These are phyloP conservation scores for Eucalyptus erythrocorys DNA, from an alignment of 345 rosid genomes.

Conservation along the genomic window DNA sequence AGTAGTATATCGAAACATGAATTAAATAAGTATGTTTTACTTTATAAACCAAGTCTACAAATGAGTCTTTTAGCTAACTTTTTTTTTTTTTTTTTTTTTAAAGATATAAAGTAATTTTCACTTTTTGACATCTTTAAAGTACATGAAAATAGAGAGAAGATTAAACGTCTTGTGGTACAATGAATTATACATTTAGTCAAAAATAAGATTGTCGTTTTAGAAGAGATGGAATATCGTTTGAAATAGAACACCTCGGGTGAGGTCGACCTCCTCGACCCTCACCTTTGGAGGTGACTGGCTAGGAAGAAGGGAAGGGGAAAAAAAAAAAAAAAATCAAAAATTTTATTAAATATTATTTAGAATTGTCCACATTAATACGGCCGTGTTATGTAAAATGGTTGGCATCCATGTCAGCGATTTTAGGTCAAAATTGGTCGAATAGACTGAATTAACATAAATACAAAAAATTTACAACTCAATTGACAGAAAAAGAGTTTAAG, in stretches of 20 bases:
- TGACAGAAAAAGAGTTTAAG: accelerated
- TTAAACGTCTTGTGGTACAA: background rate
- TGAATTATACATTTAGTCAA: background rate
- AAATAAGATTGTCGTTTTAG: background rate
- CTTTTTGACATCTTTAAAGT: background rate
- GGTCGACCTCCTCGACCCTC: accelerated
- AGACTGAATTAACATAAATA: accelerated
- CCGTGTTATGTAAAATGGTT: accelerated
- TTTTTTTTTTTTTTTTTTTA: too few species aligned
- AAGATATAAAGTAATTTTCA: background rate
- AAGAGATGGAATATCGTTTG: background rate
- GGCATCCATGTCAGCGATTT: accelerated
- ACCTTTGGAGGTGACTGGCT: accelerated
- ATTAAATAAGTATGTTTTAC: background rate
- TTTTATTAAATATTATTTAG: too few species aligned
- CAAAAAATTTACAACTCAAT: accelerated
- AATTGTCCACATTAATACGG: accelerated
- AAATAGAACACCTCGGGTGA: too few species aligned
- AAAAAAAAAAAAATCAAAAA: accelerated
- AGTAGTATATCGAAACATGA: background rate
- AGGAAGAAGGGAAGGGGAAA: too few species aligned
- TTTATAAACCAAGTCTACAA: background rate
- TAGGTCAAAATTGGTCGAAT: accelerated
- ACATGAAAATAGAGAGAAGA: background rate
- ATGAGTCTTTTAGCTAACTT: background rate